Conservation (phyloP, 305 asterid genomes). For the Fraxinus platypoda region DNA sequence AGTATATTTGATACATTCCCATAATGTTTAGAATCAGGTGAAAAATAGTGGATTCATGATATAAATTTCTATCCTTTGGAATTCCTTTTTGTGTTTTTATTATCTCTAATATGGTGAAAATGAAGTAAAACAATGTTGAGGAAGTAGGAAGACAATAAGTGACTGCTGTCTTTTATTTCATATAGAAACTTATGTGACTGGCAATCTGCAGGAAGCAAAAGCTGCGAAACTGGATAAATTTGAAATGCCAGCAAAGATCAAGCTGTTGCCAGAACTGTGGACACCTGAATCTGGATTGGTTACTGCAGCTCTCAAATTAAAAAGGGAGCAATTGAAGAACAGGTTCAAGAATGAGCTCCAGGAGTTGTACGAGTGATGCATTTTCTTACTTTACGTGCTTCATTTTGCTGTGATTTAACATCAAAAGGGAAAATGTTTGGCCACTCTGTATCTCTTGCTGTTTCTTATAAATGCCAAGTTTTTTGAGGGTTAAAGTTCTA, state of each 20-base stretch:
- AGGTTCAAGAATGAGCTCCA: slow-evolving; percentile 38
- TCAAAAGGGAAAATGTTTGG: neutral
- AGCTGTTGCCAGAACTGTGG: slow-evolving; percentile 80
- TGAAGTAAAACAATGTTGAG: neutral
- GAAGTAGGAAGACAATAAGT: neutral
- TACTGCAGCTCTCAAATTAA: slow-evolving; percentile 88
- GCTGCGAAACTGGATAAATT: slow-evolving; percentile 76
- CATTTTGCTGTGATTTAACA: neutral
- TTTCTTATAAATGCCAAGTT: neutral
- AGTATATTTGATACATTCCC: neutral
- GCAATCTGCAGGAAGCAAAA: slow-evolving; percentile 65
- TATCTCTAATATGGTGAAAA: neutral
- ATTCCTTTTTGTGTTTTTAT: neutral
- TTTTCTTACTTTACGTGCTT: neutral
- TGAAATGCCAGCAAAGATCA: slow-evolving; percentile 79
- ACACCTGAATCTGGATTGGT: slow-evolving; percentile 94
- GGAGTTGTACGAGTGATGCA: slow-evolving; percentile 27
- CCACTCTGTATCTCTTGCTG: neutral
- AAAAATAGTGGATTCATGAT: neutral
- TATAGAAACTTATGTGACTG: neutral
- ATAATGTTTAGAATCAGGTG: neutral
- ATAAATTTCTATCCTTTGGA: neutral
- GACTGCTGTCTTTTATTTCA: neutral
- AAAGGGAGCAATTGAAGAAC: slow-evolving; percentile 64
- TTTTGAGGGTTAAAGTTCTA: neutral